Percentiles rank a stretch among this genome's conserved stretches.
Evolutionary conservation across 768 basidiomycete species (phyloP).

Genomic region (Mycena polygramma): DNA sequence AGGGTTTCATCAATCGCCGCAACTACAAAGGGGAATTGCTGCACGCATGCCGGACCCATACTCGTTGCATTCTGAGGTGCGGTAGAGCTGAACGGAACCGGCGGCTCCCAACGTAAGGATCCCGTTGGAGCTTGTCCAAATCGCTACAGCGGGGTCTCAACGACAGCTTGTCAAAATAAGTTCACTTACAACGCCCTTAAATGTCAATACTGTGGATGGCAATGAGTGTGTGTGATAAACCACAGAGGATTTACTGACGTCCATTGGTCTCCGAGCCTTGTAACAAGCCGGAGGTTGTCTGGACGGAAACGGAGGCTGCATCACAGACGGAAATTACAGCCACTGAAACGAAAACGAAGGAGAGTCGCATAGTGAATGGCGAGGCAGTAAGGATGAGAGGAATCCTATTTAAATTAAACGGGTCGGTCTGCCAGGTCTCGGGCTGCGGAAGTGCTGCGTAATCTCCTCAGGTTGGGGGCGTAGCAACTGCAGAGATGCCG

Average conservation of each 20-base stretch:
- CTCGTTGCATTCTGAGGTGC: slow-evolving; percentile 11
- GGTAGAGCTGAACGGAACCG: slow-evolving; percentile 21
- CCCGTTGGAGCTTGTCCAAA: slow-evolving; percentile 21
- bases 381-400: too few relatives aligned
- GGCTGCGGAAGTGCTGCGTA: too few relatives aligned
- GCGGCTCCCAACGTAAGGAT: slow-evolving; percentile 25
- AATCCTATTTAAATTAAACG: too few relatives aligned
- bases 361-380: neutral
- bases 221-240: too few relatives aligned
- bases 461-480: too few relatives aligned
- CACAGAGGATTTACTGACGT: neutral
- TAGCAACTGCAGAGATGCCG: too few relatives aligned
- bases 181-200: slow-evolving; percentile 19
- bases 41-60: slow-evolving; percentile 24
- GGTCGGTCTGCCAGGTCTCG: too few relatives aligned
- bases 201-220: slow-evolving; percentile 10
- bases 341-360: neutral
- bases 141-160: neutral
- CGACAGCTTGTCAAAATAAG: neutral
- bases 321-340: neutral
- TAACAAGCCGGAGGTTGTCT: slow-evolving; percentile 11
- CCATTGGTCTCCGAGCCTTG: slow-evolving; percentile 8
- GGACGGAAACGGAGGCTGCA: neutral
- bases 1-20: slow-evolving; percentile 1
- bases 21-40: slow-evolving; percentile 20